Conservation (phyloP, 345 rosid genomes). For the Turnera subulata region DNA sequence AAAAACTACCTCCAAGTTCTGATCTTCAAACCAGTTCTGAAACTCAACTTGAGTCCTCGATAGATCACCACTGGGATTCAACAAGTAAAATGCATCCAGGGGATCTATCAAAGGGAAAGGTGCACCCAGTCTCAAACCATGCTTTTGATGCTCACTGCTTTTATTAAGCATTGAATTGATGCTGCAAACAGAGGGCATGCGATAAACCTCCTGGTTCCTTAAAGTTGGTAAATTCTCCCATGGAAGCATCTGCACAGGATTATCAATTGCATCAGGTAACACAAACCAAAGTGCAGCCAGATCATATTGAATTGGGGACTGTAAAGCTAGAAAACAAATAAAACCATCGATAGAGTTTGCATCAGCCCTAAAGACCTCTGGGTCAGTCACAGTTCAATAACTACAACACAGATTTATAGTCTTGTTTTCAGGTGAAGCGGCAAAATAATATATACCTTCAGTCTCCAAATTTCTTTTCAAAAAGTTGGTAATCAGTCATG, state of each 20-base stretch:
- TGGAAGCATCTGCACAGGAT: conserved; percentile 78
- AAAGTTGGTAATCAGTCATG: no score
- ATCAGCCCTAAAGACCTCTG: no score
- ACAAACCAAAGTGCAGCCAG: background rate
- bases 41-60: conserved; percentile 53
- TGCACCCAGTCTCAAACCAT: conserved; percentile 27
- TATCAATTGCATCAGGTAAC: conserved; percentile 9
- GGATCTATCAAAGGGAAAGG: conserved; percentile 82
- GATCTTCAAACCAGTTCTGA: conserved; percentile 78
- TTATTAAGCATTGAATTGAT: conserved; percentile 48
- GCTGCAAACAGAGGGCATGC: conserved; percentile 94
- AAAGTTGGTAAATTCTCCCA: conserved; percentile 91
- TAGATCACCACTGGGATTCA: conserved; percentile 91
- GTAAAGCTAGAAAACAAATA: no score
- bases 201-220: conserved; percentile 84
- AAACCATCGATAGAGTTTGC: no score
- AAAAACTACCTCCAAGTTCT: conserved; percentile 66
- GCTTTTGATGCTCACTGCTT: conserved; percentile 38
- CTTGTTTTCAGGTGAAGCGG: no score
- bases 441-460: no score
- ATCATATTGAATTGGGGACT: no score
- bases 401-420: no score
- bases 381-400: no score
- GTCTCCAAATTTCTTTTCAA: no score
- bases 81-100: conserved; percentile 73